A percentile compares a stretch with the other conserved stretches of the same genome.
phyloP scores from a whole-genome alignment of 768 basidiomycete genomes.

The Crepidotus variabilis region DNA sequence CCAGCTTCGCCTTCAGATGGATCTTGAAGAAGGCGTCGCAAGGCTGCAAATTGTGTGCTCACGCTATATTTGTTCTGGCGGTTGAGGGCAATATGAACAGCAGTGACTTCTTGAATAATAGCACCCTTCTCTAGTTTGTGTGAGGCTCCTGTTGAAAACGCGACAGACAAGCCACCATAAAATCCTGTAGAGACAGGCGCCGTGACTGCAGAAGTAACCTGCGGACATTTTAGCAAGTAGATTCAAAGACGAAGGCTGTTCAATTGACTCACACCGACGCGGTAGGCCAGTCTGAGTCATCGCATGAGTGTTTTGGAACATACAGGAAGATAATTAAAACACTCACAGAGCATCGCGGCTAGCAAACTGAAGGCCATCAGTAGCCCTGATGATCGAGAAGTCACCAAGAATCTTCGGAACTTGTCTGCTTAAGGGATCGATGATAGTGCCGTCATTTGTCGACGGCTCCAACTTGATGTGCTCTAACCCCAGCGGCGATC shows the following conservation, averaged over 20 bases:
- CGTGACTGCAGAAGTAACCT: conserved; percentile 60
- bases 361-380: conserved; percentile 68
- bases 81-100: conserved; percentile 61
- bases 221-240: not conserved
- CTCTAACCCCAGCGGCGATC: conserved; percentile 65
- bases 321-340: not conserved
- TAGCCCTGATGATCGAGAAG: conserved; percentile 55
- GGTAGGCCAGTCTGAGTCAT: conserved; percentile 55
- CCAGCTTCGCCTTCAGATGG: conserved; percentile 34
- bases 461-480: conserved; percentile 66
- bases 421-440: conserved; percentile 46
- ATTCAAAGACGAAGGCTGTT: not conserved
- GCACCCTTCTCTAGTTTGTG: conserved; percentile 62
- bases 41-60: conserved; percentile 58
- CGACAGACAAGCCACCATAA: conserved; percentile 59
- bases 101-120: conserved; percentile 58
- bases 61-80: conserved; percentile 52
- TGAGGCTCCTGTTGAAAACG: conserved; percentile 57
- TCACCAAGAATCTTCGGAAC: conserved; percentile 47
- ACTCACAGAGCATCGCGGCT: conserved; percentile 71
- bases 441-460: conserved; percentile 64
- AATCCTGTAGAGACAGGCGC: conserved; percentile 54
- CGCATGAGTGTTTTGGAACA: not conserved
- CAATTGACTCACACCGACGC: conserved; percentile 50
- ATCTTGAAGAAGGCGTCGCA: conserved; percentile 61